Base-by-base conservation (phyloP, 129 eudicot genomes). In the Erigeron canadensis region DNA sequence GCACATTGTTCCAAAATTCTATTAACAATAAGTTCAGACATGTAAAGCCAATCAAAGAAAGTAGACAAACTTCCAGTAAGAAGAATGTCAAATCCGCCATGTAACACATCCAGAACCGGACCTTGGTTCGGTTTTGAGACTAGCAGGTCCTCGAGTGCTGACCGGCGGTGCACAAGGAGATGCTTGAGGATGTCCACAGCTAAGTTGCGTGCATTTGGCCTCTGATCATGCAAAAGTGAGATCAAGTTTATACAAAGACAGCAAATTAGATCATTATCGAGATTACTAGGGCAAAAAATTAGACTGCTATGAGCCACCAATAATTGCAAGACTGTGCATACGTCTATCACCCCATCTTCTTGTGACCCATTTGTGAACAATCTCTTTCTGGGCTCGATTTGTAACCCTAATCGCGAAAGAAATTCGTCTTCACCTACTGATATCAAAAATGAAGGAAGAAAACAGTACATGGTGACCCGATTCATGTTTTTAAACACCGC, bases 121-220 rank as follows among this genome's bases (percentile, higher is more conserved):
- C 97, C 97, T 79, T 86, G 97, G 76, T 86, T 88, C 65, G 88
- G 89, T 76, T 88, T 95, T 7, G 96, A 86, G 58, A 95, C 99
- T 42, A 95, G 85, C 59, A 95, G 66, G 54, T 95, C 96, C 74
- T 95, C 99, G 10, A 95, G 77, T 15, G 94, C 82, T 63, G 87
- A 80, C 83, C 97, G 77, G 5, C 97, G 96, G 68, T 95, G 99
- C 42, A 95, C 89, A 73, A 95, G 73, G 67, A 95, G 94, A 77
- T 86, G 86, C 84, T 90, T 86, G 53, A 95, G 89, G 69, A 95
- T 79, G 73, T 95, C 97, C 41, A 86, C 82, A 50, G 97, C 94
- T 78, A 89, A 73, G 51, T 76, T 83, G 67, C 79, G 87, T 21
- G 84, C 96, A 78, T 79, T 80, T 5, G 53, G 83, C 72, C 99